These are phyloP conservation scores for Fusarium verticillioides DNA, from an alignment of 2,329 filamentous ascomycete species.

Conservation along the genomic window DNA sequence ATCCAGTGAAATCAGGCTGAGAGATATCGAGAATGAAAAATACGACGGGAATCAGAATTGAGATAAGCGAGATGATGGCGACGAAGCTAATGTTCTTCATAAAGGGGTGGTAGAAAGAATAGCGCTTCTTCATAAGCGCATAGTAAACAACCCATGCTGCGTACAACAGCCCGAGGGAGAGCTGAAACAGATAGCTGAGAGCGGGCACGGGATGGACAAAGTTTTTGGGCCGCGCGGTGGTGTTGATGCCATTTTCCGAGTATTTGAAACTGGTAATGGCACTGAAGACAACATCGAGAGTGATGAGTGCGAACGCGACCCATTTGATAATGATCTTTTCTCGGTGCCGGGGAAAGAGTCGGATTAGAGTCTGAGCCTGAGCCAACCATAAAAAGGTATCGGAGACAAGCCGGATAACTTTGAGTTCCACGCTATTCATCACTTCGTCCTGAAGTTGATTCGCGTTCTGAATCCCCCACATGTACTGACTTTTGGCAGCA, in stretches of 20 bases:
- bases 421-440: slow-evolving; percentile 84
- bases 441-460: slow-evolving; percentile 79
- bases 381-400: slow-evolving; percentile 98
- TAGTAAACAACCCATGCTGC: slow-evolving; percentile 96
- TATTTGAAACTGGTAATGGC: slow-evolving; percentile 87
- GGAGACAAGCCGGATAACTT: slow-evolving; percentile 90
- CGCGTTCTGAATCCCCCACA: slow-evolving; percentile 82
- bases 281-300: slow-evolving; percentile 89
- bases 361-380: slow-evolving; percentile 95
- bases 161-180: slow-evolving; percentile 87
- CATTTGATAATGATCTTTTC: slow-evolving; percentile 99
- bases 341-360: slow-evolving; percentile 93
- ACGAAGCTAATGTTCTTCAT: slow-evolving; percentile 92
- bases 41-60: slow-evolving; percentile 88
- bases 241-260: slow-evolving; percentile 60
- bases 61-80: slow-evolving; percentile 79
- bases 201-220: slow-evolving; percentile 93
- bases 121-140: slow-evolving; percentile 88
- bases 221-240: slow-evolving; percentile 72
- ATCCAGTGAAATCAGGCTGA: slow-evolving; percentile 85
- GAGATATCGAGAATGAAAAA: slow-evolving; percentile 94
- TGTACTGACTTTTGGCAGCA: slow-evolving; percentile 85
- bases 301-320: slow-evolving; percentile 94
- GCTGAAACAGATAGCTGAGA: slow-evolving; percentile 88
- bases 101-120: slow-evolving; percentile 88